These are phyloP conservation scores for Aureobasidium zeae DNA, from an alignment of 2,329 filamentous ascomycete genomes.

Conservation along the genomic window DNA sequence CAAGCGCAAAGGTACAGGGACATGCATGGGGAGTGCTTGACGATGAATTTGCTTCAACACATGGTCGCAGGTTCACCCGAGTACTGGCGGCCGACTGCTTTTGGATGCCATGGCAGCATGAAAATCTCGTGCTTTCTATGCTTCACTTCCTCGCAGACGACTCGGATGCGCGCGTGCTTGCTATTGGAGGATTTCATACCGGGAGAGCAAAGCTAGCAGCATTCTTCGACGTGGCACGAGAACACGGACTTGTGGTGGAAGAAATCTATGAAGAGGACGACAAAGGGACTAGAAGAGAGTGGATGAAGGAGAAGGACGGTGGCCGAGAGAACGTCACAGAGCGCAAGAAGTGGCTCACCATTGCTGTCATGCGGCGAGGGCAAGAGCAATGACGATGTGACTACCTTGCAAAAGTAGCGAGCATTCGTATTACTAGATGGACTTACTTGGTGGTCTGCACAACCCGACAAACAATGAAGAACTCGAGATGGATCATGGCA, in stretches of 20 bases:
- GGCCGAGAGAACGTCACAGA: slow-evolving; percentile 52
- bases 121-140: slow-evolving; percentile 54
- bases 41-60: slow-evolving; percentile 31
- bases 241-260: slow-evolving; percentile 51
- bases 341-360: slow-evolving; percentile 62
- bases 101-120: slow-evolving; percentile 67
- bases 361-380: slow-evolving; percentile 35
- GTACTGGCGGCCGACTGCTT: slow-evolving; percentile 64
- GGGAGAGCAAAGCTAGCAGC: slow-evolving; percentile 55
- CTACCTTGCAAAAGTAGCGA: no score
- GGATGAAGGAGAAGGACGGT: slow-evolving; percentile 46
- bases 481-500: not conserved
- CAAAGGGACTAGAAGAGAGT: slow-evolving; percentile 52
- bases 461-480: no score
- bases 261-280: slow-evolving; percentile 61
- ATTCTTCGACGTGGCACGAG: slow-evolving; percentile 52
- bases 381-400: not conserved
- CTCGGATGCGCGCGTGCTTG: slow-evolving; percentile 46
- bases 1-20: slow-evolving; percentile 39
- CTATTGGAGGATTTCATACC: slow-evolving; percentile 65
- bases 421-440: no score
- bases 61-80: slow-evolving; percentile 45
- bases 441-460: no score
- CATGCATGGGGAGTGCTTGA: slow-evolving; percentile 56
- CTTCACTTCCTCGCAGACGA: slow-evolving; percentile 48